Percentiles rank a stretch among this genome's conserved stretches.
Conservation (phyloP, 148 eudicot species). For the Cornus controversa region DNA sequence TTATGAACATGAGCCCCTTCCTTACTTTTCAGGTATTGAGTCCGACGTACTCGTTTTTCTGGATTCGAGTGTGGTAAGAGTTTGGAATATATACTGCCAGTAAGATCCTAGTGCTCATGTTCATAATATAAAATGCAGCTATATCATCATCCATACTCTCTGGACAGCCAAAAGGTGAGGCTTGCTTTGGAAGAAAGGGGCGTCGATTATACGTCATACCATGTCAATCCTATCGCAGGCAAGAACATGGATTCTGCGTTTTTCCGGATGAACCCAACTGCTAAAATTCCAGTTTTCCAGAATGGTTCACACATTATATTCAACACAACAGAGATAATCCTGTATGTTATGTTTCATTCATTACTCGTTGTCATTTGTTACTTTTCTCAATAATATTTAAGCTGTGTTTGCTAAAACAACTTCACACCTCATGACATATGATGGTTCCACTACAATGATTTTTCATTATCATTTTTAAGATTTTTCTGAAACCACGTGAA, state of each 20-base stretch:
- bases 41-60: neutral
- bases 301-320: conserved; percentile 75
- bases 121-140: conserved; percentile 70
- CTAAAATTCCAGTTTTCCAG: conserved; percentile 82
- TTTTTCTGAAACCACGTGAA: neutral
- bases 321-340: conserved; percentile 72
- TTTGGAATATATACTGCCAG: neutral
- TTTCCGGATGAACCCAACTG: conserved; percentile 83
- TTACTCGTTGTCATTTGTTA: neutral
- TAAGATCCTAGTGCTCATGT: conserved; percentile 26
- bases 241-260: conserved; percentile 80
- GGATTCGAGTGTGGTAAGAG: neutral
- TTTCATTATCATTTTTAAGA: neutral
- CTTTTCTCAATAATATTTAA: neutral
- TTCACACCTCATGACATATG: neutral
- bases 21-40: neutral
- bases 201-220: conserved; percentile 85
- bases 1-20: neutral
- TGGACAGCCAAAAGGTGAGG: conserved; percentile 96
- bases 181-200: conserved; percentile 84
- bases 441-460: neutral
- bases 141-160: conserved; percentile 82
- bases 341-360: conserved; percentile 59
- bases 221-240: conserved; percentile 82
- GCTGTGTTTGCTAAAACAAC: neutral